phyloP scores from a whole-genome alignment of 331 rosid genomes.

The Pyracantha coccinea region DNA sequence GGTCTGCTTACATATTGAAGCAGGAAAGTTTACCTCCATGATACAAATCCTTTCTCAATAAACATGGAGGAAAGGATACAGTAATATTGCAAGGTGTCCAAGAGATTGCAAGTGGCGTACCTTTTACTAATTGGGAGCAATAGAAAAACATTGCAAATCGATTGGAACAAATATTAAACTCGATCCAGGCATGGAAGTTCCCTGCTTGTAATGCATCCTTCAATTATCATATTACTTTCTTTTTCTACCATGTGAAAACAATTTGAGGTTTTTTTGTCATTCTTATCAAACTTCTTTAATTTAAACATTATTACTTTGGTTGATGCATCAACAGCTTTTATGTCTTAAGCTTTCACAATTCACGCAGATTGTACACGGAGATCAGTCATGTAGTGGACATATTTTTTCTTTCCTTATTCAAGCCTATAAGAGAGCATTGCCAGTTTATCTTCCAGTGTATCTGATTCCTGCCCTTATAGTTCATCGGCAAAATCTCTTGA shows the following conservation, averaged over 20 bases:
- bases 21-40: constrained; percentile 92
- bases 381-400: constrained; percentile 74
- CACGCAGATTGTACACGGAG: constrained; percentile 89
- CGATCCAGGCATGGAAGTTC: constrained; percentile 72
- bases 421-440: constrained; percentile 87
- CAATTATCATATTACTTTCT: constrained; percentile 2
- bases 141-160: constrained; percentile 54
- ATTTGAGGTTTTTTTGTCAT: neutral
- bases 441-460: constrained; percentile 97
- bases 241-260: neutral
- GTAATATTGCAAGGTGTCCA: constrained; percentile 69
- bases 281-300: neutral
- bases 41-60: constrained; percentile 88
- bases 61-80: constrained; percentile 86
- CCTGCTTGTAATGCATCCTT: constrained; percentile 65
- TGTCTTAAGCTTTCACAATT: neutral
- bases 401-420: constrained; percentile 62
- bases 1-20: constrained; percentile 92
- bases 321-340: too few relatives aligned
- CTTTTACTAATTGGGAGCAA: constrained; percentile 55
- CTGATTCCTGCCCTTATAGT: constrained; percentile 92
- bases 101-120: constrained; percentile 64
- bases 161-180: constrained; percentile 51
- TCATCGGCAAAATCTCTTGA: constrained; percentile 74
- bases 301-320: too few relatives aligned